Conservation (phyloP, 768 basidiomycete species). For the Polyporus arcularius region DNA sequence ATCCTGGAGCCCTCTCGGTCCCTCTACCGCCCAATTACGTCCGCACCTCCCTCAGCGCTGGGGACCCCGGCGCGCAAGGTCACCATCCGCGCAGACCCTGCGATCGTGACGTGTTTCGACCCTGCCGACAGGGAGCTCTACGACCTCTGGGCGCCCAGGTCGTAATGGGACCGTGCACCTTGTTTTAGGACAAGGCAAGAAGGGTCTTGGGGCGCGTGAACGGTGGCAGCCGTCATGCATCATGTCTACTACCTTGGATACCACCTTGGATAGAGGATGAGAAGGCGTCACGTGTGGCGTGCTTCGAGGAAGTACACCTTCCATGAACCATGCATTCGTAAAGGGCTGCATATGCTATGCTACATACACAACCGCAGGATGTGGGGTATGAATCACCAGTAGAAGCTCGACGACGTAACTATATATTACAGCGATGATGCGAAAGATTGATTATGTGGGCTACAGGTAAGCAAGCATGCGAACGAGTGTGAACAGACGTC, state of each 20-base stretch:
- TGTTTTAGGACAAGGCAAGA: neutral
- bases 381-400: neutral
- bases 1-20: constrained; percentile 15
- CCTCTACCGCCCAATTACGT: constrained; percentile 13
- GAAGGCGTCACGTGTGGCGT: too few relatives aligned
- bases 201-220: neutral
- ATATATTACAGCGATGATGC: neutral
- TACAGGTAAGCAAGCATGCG: neutral
- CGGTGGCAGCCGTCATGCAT: neutral
- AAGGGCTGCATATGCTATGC: neutral
- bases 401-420: neutral
- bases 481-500: constrained; percentile 7
- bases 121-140: constrained; percentile 75
- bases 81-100: constrained; percentile 62
- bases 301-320: too few relatives aligned
- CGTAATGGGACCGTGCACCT: constrained; percentile 11
- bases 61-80: constrained; percentile 35
- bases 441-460: constrained; percentile 1
- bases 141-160: constrained; percentile 69
- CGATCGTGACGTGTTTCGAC: constrained; percentile 74
- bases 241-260: too few relatives aligned
- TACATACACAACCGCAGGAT: neutral
- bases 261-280: too few relatives aligned
- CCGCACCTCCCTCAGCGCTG: constrained; percentile 17
- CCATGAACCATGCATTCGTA: neutral